Evolutionary conservation across 2,329 filamentous ascomycete species (phyloP), one percentile per base, ranked within the genome.

Genomic region (Grosmannia penicillata): DNA sequence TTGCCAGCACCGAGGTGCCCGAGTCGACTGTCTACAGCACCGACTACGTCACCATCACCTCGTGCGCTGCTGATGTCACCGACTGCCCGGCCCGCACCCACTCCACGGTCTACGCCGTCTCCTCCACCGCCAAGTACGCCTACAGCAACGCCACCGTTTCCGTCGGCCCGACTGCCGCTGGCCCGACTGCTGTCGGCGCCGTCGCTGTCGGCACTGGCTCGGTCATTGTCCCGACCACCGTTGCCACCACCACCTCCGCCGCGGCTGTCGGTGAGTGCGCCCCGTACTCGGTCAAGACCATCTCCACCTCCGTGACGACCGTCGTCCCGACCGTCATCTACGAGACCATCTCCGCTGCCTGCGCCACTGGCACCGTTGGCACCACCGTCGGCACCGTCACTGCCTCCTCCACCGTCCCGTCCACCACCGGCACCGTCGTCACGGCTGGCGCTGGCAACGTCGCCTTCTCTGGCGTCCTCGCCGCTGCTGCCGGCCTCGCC

Each of bases 11-110:
- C 31, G 45, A 49, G 39, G 45, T 45, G 33, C 31, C 43, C 31
- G 44, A 47, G 43, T 56, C 52, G 51, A 65, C 70, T 52, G 60
- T 75, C 60, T 73, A 70, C 66, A 58, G 61, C 53, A 74, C 69
- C 47, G 63, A 73, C 53, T 62, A 67, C 53, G 61, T 71, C 49
- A 76, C 72, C 59, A 61, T 75, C 64, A 76, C 70, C 57, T 72
- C 68, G 38, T 77, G 72, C 58, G 64, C 54, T 43, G 57, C 68
- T 14, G 61, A 60, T 41, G 65, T 69, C 50, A 65, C 67, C 53
- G 51, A 71, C 66, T 73, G 69, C 58, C 58, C 59, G 33, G 58
- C 55, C 43, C 39, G 38, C 37, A 49, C 49, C 43, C 31, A 46
- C 37, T 51, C 50, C 38, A 49, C 49, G 45, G 45, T 54, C 43